phyloP scores from a whole-genome alignment of 108 stramenopile species.

The Nitzschia sp. region DNA sequence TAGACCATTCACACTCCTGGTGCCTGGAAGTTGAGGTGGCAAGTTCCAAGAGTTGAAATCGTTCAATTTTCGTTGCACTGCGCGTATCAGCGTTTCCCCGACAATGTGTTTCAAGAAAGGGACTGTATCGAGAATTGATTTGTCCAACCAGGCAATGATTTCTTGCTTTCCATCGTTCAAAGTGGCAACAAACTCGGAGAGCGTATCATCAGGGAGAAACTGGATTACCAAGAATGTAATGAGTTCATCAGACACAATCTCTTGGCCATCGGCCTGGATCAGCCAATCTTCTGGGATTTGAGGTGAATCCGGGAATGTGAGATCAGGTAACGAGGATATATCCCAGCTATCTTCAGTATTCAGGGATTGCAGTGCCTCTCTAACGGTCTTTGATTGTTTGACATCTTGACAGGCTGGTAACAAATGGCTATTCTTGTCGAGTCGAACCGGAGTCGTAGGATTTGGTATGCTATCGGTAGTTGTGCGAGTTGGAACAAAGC shows the following conservation, averaged over 20 bases:
- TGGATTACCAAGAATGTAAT: slow-evolving; percentile 61
- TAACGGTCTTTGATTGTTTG: slow-evolving; percentile 18
- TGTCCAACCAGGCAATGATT: slow-evolving; percentile 26
- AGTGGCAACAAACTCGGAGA: slow-evolving; percentile 43
- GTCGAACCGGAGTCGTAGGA: slow-evolving; percentile 8
- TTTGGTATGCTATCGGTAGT: neutral
- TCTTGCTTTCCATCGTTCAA: neutral
- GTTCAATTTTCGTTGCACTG: neutral
- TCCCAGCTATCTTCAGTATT: slow-evolving; percentile 35
- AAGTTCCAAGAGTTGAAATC: neutral
- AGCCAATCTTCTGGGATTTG: slow-evolving; percentile 34
- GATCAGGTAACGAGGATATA: slow-evolving; percentile 9
- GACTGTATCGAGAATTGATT: slow-evolving; percentile 41
- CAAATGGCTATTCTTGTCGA: slow-evolving; percentile 34
- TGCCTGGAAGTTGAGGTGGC: too few species aligned
- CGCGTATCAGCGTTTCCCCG: slow-evolving; percentile 29
- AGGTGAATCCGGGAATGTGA: slow-evolving; percentile 1
- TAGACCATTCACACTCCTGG: neutral
- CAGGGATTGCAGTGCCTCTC: neutral
- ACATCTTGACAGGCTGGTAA: slow-evolving; percentile 44
- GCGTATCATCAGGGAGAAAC: slow-evolving; percentile 66
- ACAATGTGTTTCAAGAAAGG: slow-evolving; percentile 47
- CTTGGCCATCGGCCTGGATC: slow-evolving; percentile 11
- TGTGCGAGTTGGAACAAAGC: slow-evolving; percentile 55
- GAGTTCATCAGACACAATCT: slow-evolving; percentile 54